These are phyloP conservation scores for Nannizziopsis arthrosporioides DNA, from an alignment of 2,329 filamentous ascomycete species.

Conservation along the genomic window DNA sequence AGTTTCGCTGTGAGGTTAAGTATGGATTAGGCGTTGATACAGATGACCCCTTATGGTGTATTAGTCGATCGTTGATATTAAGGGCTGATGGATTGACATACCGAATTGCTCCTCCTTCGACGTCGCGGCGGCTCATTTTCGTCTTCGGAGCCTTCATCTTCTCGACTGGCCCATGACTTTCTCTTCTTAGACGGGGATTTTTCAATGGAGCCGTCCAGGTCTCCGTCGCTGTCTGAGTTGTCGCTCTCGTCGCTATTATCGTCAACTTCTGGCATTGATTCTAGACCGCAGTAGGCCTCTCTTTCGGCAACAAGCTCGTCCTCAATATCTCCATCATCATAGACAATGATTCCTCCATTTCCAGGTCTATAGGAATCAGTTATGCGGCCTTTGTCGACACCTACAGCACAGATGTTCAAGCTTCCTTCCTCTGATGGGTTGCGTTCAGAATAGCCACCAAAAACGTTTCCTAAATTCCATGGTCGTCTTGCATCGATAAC, in stretches of 20 bases:
- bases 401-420: conserved; percentile 43
- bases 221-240: conserved; percentile 47
- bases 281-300: conserved; percentile 71
- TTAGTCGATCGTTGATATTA: conserved; percentile 2
- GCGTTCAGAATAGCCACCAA: conserved; percentile 58
- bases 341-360: conserved; percentile 80
- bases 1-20: conserved; percentile 30
- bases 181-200: conserved; percentile 49
- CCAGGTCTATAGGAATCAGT: conserved; percentile 61
- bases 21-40: conserved; percentile 34
- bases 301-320: conserved; percentile 63
- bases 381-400: conserved; percentile 63
- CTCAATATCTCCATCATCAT: conserved; percentile 91
- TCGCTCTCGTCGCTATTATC: conserved; percentile 51
- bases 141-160: conserved; percentile 50
- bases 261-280: conserved; percentile 83
- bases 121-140: conserved; percentile 67
- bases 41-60: conserved; percentile 27
- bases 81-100: conserved; percentile 30
- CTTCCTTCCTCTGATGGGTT: conserved; percentile 37
- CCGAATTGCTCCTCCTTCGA: conserved; percentile 77
- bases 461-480: conserved; percentile 91
- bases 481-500: conserved; percentile 81
- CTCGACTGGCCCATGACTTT: conserved; percentile 60
- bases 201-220: conserved; percentile 38